Base-by-base conservation (phyloP, 306 rosid genomes). In the Begonia loranthoides region DNA sequence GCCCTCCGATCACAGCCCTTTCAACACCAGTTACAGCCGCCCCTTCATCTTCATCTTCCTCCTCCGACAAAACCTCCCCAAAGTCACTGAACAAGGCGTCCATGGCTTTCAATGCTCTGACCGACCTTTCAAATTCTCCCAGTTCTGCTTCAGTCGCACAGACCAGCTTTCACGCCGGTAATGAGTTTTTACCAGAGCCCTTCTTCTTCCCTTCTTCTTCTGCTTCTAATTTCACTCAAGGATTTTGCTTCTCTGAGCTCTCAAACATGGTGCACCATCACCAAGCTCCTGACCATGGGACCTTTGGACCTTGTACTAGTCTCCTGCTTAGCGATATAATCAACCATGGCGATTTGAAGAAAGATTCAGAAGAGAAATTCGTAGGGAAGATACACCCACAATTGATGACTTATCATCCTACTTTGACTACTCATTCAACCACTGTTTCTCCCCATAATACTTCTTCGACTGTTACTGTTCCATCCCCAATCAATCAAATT, bases 21-120 rank as follows among this genome's bases (percentile, higher is more conserved):
- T 62, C 0, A 28, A 68, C 33, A 36, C 87, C 2, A 15, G 33
- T 4, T 15, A 54, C 41, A 6, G 61, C 21, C 21, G 45, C 73
- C 10, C 55, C 80, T 34, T 70, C 80, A 9, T 73, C 79, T 24
- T 78, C 79, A 2, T 89, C 97, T 1, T 81, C 95, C 3, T 79
- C 95, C 1, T 75, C 94, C 0, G 95, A 85, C 39, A 89, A 72
- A 56, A 76, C 95, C 1, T 73, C 93, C 1, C 84, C 89, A 1
- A 81, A 75, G 51, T 60, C 58, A 34, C 13, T 10, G 47, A 53
- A 34, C 2, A 64, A 63, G 59, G 87, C 79, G 7, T 82, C 76
- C 60, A 50, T 90, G 12, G 71, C 58, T n/a, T n/a, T 60, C 47
- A 45, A 16, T 10, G 17, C 19, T n/a, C 16, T 19, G 1, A 15